Percentiles rank a stretch among this genome's conserved stretches.
These are phyloP conservation scores for Colletotrichum aenigma DNA, from an alignment of 2,329 filamentous ascomycete genomes.

Conservation along the genomic window DNA sequence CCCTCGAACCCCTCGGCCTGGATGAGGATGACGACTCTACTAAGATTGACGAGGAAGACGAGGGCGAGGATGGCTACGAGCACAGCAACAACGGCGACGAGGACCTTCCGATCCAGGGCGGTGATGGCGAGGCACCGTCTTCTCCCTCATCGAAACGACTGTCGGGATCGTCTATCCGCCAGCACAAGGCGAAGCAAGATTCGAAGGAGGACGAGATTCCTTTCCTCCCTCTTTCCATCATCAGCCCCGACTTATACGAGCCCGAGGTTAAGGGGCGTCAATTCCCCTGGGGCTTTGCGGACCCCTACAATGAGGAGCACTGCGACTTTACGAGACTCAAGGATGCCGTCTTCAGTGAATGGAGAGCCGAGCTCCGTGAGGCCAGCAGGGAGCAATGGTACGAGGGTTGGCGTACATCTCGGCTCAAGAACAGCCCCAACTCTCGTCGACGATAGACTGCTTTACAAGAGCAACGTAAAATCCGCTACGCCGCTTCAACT, in stretches of 20 bases:
- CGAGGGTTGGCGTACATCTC: conserved; percentile 86
- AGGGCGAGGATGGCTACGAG: conserved; percentile 38
- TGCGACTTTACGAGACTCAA: conserved; percentile 93
- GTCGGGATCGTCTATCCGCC: conserved; percentile 50
- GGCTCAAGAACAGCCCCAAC: conserved; percentile 59
- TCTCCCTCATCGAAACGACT: conserved; percentile 47
- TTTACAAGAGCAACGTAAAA: not conserved
- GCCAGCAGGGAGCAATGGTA: conserved; percentile 94
- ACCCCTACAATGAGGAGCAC: conserved; percentile 88
- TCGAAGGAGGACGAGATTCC: conserved; percentile 61
- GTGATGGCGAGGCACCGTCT: conserved; percentile 27
- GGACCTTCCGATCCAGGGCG: conserved; percentile 43
- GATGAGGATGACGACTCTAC: conserved; percentile 72
- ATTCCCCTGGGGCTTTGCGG: conserved; percentile 97
- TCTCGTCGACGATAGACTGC: conserved; percentile 36
- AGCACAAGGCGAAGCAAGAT: conserved; percentile 48
- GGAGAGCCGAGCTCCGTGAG: conserved; percentile 89
- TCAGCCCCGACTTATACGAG: conserved; percentile 92
- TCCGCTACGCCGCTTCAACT: not conserved
- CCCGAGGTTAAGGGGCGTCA: conserved; percentile 79
- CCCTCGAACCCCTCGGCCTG: conserved; percentile 82
- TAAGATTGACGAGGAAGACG: conserved; percentile 62
- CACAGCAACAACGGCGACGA: conserved; percentile 32
- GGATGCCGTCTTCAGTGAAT: conserved; percentile 91
- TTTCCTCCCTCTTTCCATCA: conserved; percentile 86